Conservation (phyloP, 169 alveolate species). For the Cryptosporidium xiaoi region DNA sequence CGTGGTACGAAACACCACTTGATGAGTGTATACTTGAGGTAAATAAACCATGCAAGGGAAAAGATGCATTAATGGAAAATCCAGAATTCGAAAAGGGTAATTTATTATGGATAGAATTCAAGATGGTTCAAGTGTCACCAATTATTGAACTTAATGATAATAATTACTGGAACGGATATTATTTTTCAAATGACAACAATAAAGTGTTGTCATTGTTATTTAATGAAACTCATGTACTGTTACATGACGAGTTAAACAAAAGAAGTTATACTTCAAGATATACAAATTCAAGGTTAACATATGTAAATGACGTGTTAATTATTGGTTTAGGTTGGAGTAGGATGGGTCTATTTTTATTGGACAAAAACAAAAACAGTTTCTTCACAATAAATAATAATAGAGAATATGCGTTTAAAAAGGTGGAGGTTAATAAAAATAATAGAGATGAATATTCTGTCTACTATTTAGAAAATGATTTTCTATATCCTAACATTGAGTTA, state of each 20-base stretch:
- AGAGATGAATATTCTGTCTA: slow-evolving; percentile 5
- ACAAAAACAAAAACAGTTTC: neutral
- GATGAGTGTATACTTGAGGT: slow-evolving; percentile 16
- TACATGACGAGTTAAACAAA: neutral
- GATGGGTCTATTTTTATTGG: slow-evolving; percentile 28
- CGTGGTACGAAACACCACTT: neutral
- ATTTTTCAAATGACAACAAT: neutral
- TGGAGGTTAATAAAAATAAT: neutral
- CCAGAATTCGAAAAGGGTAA: slow-evolving; percentile 19
- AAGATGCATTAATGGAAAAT: slow-evolving; percentile 9
- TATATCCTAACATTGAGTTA: slow-evolving; percentile 1
- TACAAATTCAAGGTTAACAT: slow-evolving; percentile 24
- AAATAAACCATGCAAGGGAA: slow-evolving; percentile 43
- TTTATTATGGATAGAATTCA: neutral
- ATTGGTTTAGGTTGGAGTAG: slow-evolving; percentile 58
- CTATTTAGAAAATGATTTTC: neutral
- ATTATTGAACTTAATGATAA: neutral
- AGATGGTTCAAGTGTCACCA: neutral
- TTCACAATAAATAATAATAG: neutral
- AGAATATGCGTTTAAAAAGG: neutral
- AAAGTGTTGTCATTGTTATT: slow-evolving; percentile 1
- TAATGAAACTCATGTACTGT: slow-evolving; percentile 12
- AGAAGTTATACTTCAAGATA: slow-evolving; percentile 42
- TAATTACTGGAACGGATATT: slow-evolving; percentile 6
- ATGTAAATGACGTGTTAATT: neutral